Evolutionary conservation across 805 yeast genomes (phyloP), one percentile per base, ranked within the genome.

Genomic region (Barnettozyma populi): DNA sequence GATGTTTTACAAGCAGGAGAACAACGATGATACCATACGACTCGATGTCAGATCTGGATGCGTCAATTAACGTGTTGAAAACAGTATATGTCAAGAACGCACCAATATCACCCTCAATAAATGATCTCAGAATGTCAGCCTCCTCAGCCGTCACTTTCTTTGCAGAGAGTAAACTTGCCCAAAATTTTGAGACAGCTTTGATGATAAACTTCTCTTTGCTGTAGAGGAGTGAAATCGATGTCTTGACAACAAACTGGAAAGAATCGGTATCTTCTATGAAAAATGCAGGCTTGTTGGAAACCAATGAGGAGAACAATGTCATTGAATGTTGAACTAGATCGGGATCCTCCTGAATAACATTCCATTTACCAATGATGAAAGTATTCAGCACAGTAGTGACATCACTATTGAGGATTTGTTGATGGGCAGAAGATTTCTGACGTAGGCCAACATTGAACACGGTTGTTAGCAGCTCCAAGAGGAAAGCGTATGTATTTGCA

Each of bases 1-100:
- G 79, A 52, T 68, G 72, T 52, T 77, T 80, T 0, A 73, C 76
- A 5, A 79, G 58, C 36, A 81, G 56, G 2, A 69, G 62, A 42
- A 82, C 67, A 48, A 81, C 64, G 2, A 80, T 57, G 18, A 78
- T 80, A 36, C 78, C 78, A 60, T 71, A 84, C 40, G 68, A 66
- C 13, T 80, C 87, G 36, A 84, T 60, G 49, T 78, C 80, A 0
- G 90, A 83, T 53, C 92, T 66, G 6, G 72, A 68, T 14, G 76
- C 56, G 46, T 71, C 78, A 62, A 82, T 57, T 63, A 84, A 55
- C 50, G 74, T 71, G 54, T 67, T 50, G 62, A 78, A 49, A 2
- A 71, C 58, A 14, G 57, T 53, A 65, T 60, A 65, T 48, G 78
- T 56, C 41, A 64, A 46, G 4, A 48, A 58, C 53, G 44, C 57